Base-by-base conservation (phyloP, 805 yeast species). In the Blastobotrys mokoenaii region DNA sequence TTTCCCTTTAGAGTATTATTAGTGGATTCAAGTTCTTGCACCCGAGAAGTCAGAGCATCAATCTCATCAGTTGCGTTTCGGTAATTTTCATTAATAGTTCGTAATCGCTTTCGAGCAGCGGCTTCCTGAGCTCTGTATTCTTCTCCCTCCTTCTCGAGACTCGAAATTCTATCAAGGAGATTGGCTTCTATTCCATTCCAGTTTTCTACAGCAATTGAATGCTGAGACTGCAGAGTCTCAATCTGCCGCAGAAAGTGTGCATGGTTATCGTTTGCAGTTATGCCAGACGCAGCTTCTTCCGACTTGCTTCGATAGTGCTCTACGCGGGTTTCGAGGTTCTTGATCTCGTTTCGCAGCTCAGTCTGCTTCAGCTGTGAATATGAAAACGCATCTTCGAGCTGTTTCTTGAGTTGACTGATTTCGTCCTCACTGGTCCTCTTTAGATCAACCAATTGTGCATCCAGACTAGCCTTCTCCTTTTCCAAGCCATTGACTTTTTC, bases 181-280 rank as follows among this genome's bases (percentile, higher is more conserved):
- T 78, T 70, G 34, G 82, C 73, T 61, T 93, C 97, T 37, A 87
- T 79, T 15, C 79, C 67, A 46, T 82, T 80, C 95, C 96, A 86
- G 60, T 82, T 85, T 51, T 81, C 86, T 46, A 82, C 82, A 0
- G 90, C 83, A 12, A 80, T 73, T 6, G 84, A 74, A 52, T 84
- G 82, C 60, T 88, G 93, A 2, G 76, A 67, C 56, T 83, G 88
- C 16, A 85, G 57, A 12, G 72, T 65, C 38, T 73, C 77, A 51
- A 80, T 79, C 35, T 75, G 72, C 11, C 60, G 56, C 31, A 61
- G 50, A 27, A 62, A 47, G 30, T 69, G 60, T 44, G 65, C 69
- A 40, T 68, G 70, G 33, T 64, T 48, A 30, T 48, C 56, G 15
- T 53, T 46, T 1, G 45, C 50, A 3, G 51, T 45, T 1, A 62